Evolutionary conservation across 139 green algal species (phyloP), one percentile per base, ranked within the genome.

Genomic region (Pleodorina starrii): DNA sequence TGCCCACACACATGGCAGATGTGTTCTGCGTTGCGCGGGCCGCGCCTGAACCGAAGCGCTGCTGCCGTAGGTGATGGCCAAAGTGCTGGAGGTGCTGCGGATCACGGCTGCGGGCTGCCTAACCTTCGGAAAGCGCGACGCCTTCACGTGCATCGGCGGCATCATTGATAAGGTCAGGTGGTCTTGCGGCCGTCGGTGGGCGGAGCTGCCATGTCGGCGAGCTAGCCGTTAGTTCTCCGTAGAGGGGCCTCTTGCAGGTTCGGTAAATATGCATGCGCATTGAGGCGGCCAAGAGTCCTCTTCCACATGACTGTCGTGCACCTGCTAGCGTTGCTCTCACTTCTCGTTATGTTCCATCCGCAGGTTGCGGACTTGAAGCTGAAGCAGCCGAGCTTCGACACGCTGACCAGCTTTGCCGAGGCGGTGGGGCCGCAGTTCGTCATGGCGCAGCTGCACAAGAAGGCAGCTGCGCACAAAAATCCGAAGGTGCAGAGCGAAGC

Each of bases 401-500:
- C 92, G 35, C 92, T 99, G 60, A 94, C 92, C 0, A 90, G 93
- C 27, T 71, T 97, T 0, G 87, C 90, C 16, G 97, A 99, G 91
- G 95, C 95, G 0, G 86, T 98, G 5, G 97, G 98, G 1, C 97
- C 97, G 11, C 91, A 94, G 59, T 98, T 98, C 81, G 93, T 99
- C 44, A 94, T 95, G 73, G 78, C 91, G 29, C 91, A 97, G 88
- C 92, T 99, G 69, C 95, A 98, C 93, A 96, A 97, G 82, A 94
- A 95, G 75, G 96, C 97, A 5, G 91, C 92, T 0, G 91, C 77
- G 16, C 95, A 99, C 92, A 99, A 98, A 93, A 99, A 98, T 91
- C 98, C 98, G 54, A 99, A 99, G 93, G 97, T 99, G 21, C 92
- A 98, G 35, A 94, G 93, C 23, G 98, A 99, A 89, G 81, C 89